These are phyloP conservation scores for Phalaenopsis hybrid DNA, from an alignment of 116 monocot species.

Conservation along the genomic window DNA sequence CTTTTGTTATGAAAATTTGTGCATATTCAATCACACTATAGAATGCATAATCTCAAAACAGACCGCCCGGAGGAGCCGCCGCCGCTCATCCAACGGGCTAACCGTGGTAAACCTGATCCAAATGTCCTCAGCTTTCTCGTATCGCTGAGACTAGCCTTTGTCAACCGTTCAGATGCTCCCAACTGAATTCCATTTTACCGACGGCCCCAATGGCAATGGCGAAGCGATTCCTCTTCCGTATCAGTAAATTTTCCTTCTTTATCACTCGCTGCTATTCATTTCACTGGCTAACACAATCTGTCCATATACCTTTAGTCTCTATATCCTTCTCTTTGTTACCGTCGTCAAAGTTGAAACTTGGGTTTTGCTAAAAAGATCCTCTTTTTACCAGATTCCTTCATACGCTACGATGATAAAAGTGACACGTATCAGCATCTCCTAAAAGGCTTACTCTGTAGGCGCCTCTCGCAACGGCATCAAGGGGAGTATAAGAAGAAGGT, in stretches of 20 bases:
- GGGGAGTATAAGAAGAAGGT: not conserved
- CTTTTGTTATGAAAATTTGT: no score
- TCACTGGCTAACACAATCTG: not conserved
- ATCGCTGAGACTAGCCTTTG: not conserved
- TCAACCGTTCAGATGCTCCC: not conserved
- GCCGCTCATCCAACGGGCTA: no score
- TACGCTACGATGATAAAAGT: not conserved
- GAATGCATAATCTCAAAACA: no score
- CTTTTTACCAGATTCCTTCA: not conserved
- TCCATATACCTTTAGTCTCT: not conserved
- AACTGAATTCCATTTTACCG: not conserved
- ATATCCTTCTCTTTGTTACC: not conserved
- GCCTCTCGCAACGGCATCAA: constrained; percentile 1
- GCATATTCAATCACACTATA: no score
- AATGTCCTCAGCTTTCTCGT: no score
- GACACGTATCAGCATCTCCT: not conserved
- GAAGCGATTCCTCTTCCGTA: constrained; percentile 4
- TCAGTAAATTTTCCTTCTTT: not conserved
- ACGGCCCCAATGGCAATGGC: not conserved
- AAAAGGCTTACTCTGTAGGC: not conserved
- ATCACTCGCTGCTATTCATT: not conserved
- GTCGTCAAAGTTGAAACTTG: not conserved
- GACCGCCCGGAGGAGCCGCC: no score
- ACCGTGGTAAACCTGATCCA: no score
- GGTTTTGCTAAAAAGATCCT: not conserved